Evolutionary conservation across 202 grass and related monocot species (phyloP).

Genomic region (Saccharum hybrid): DNA sequence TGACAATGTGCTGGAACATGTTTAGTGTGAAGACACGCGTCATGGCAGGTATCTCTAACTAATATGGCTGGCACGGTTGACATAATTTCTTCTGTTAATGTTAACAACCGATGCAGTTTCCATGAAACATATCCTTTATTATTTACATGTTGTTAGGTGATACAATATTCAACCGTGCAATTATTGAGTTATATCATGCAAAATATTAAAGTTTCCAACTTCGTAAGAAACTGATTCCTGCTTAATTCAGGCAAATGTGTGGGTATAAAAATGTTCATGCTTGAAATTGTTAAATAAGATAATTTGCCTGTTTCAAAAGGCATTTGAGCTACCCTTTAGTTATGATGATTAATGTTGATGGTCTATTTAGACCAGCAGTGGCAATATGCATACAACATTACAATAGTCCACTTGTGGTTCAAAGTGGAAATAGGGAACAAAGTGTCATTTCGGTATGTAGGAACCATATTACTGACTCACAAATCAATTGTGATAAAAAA

Average conservation of each 20-base stretch:
- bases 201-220: conserved; percentile 15
- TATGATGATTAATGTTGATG: neutral
- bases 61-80: too few species aligned
- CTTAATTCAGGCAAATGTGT: neutral
- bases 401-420: neutral
- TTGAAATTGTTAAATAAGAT: neutral
- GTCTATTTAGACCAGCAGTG: neutral
- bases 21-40: conserved; percentile 48
- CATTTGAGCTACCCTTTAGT: neutral
- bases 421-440: neutral
- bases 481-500: neutral
- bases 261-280: neutral
- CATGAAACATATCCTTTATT: neutral
- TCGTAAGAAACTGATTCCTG: neutral
- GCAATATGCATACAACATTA: neutral
- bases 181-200: neutral
- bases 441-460: neutral
- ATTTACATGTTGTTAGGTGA: neutral
- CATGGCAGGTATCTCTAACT: conserved; percentile 61
- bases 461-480: neutral
- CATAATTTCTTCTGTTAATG: too few species aligned
- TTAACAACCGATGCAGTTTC: neutral
- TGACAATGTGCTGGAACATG: too few species aligned
- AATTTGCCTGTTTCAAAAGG: neutral
- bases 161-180: neutral